Base-by-base conservation (phyloP, 78 protist species). In the Tieghemostelium lacteum region DNA sequence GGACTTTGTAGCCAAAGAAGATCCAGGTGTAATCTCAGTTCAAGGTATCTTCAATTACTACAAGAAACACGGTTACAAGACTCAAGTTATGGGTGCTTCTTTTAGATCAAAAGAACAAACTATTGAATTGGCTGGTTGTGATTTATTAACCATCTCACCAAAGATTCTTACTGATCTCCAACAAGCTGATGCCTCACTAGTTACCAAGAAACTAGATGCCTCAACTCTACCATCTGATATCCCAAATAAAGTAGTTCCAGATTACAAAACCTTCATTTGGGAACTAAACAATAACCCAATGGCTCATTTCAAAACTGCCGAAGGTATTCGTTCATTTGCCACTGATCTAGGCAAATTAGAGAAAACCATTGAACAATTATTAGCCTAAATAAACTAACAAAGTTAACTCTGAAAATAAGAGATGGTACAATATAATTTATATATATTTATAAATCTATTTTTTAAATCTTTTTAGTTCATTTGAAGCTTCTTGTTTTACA, bases 11-110 rank as follows among this genome's bases (percentile, higher is more conserved):
- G 75, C 87, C 42, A 45, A 50, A 19, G 85, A 87, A 36, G 99
- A 98, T 61, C 99, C 99, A 40, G 99, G 99, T 26, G 99, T 97
- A 0, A 4, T 91, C 58, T 67, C 94, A 17, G 99, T 97, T 24
- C 40, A 73, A 33, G 19, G 20, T 33, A 97, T 98, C 87, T 98
- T 66, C 94, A 64, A 75, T 73, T 97, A 96, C 97, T 97, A 93
- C 97, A 98, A 97, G 95, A 88, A 88, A 75, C 77, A 87, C 86
- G 98, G 97, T 37, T 93, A 94, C 96, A 71, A 85, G 83, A 98
- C 99, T 17, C 85, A 76, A 2, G 98, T 97, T 69, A 98, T 97
- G 99, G 99, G 99, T 31, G 99, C 99, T 3, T 85, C 95, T 20
- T 98, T 98, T 96, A 77, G 99, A 40, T 93, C 86, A 66, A 87